Conservation (phyloP, 495 filamentous ascomycete genomes). For the Xylaria venustula region DNA sequence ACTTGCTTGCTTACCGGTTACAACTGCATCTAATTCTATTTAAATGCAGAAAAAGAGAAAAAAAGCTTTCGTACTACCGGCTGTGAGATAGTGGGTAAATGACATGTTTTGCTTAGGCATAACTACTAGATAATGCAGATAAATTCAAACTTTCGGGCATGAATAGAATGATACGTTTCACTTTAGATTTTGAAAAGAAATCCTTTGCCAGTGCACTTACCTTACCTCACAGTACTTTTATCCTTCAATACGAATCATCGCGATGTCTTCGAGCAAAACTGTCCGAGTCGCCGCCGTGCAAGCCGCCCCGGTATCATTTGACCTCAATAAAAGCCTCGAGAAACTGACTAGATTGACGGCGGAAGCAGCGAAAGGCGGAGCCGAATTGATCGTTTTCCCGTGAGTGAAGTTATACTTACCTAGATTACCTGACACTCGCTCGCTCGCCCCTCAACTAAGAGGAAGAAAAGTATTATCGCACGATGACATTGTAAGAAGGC, state of each 20-base stretch:
- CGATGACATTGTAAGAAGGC: not conserved
- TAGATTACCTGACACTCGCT: not conserved
- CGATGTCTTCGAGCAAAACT: slow-evolving; percentile 19
- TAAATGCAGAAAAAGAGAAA: too few relatives aligned
- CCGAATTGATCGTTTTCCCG: slow-evolving; percentile 50
- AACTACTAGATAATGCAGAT: not conserved
- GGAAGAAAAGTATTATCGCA: not conserved
- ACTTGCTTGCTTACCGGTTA: not conserved
- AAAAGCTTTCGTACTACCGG: too few relatives aligned
- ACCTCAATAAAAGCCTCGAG: slow-evolving; percentile 36
- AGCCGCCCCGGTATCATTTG: slow-evolving; percentile 42
- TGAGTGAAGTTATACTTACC: slow-evolving; percentile 3
- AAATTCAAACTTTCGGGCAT: not conserved
- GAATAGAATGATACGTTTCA: too few relatives aligned
- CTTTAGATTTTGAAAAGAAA: too few relatives aligned
- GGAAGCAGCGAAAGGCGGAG: slow-evolving; percentile 39
- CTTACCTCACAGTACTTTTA: too few relatives aligned
- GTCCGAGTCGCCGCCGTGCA: slow-evolving; percentile 41
- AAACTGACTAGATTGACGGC: slow-evolving; percentile 39
- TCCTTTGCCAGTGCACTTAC: too few relatives aligned
- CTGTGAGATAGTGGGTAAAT: not conserved
- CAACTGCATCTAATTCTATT: not conserved
- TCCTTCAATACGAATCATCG: not conserved
- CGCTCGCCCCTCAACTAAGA: not conserved
- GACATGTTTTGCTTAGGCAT: not conserved